phyloP scores from a whole-genome alignment of 495 filamentous ascomycete genomes.

The Penicillium bialowiezense region DNA sequence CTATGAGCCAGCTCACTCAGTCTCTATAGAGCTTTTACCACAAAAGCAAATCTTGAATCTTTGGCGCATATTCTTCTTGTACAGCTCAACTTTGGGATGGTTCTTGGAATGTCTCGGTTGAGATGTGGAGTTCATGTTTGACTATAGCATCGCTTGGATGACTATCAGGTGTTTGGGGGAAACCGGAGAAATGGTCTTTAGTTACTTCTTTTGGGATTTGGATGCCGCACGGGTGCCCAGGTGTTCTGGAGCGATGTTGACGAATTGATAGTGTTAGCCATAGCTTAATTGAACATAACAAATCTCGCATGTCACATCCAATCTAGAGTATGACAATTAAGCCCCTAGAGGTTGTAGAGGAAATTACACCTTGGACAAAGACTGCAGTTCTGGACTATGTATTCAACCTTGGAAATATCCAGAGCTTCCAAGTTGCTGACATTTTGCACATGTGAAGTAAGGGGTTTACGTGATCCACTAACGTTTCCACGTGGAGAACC shows the following conservation, averaged over 20 bases:
- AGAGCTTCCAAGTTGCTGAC: too few relatives aligned
- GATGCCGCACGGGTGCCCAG: conserved; percentile 5
- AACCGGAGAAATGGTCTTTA: conserved; percentile 20
- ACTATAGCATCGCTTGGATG: conserved; percentile 15
- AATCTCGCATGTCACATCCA: too few relatives aligned
- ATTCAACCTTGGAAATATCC: too few relatives aligned
- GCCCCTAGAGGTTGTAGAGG: too few relatives aligned
- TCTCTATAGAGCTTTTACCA: conserved; percentile 20
- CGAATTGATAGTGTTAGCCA: conserved; percentile 20
- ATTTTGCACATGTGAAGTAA: too few relatives aligned
- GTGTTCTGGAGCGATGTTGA: conserved; percentile 9
- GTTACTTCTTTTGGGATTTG: conserved; percentile 16
- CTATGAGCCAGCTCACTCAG: conserved; percentile 37
- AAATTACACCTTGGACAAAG: too few relatives aligned
- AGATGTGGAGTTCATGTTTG: conserved; percentile 26
- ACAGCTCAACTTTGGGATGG: conserved; percentile 31
- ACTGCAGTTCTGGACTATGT: too few relatives aligned
- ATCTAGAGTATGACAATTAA: too few relatives aligned
- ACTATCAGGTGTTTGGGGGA: conserved; percentile 24
- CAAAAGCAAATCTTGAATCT: conserved; percentile 13
- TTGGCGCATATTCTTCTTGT: conserved; percentile 30
- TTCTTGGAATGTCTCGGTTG: conserved; percentile 18
- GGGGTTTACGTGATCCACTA: too few relatives aligned
- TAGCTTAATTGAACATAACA: conserved; percentile 29
- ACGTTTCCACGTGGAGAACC: too few relatives aligned